Evolutionary conservation across 352 stramenopile species (phyloP), one percentile per base, ranked within the genome.

Genomic region (Phytophthora lateralis): DNA sequence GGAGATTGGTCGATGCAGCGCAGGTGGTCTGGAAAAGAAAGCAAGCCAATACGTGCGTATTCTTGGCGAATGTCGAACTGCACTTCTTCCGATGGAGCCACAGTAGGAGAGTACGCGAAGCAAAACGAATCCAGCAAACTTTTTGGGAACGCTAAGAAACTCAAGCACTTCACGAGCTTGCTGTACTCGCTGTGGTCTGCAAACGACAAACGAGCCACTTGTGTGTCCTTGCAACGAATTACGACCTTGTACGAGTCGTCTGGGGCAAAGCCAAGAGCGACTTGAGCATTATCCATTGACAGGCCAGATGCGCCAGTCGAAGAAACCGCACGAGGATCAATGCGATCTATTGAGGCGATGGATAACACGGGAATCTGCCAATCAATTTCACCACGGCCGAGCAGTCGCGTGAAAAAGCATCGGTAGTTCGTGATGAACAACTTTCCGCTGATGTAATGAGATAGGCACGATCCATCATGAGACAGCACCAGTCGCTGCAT

Each of bases 371-470:
- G 83, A 5, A 92, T 69, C 20, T 95, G 83, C 86, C 83, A 93
- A 29, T 87, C 80, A 18, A 93, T 78, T 30, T 85, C 75, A 14
- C 68, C 67, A 20, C 53, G 59, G 27, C 64, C 77, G 14, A 90
- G 59, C 7, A 89, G 20, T 9, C 73, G 73, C 15, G 72, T 87
- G 65, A 93, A 95, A 27, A 91, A 73, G 38, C 86, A 95, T 8
- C 86, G 84, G 44, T 93, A 95, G 60, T 89, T 95, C 11, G 82
- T 93, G 37, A 95, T 81, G 44, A 84, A 93, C 46, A 95, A 71
- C 46, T 88, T 90, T 2, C 86, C 86, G 27, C 72, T 82, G 38
- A 91, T 78, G 44, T 89, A 90, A 45, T 91, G 82, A 35, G 80
- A 71, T 18, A 86, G 47, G 20, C 82, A 92, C 12, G 82, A 85